Base-by-base conservation (phyloP, 2,329 filamentous ascomycete genomes). In the Mycosphaerella sp. region DNA sequence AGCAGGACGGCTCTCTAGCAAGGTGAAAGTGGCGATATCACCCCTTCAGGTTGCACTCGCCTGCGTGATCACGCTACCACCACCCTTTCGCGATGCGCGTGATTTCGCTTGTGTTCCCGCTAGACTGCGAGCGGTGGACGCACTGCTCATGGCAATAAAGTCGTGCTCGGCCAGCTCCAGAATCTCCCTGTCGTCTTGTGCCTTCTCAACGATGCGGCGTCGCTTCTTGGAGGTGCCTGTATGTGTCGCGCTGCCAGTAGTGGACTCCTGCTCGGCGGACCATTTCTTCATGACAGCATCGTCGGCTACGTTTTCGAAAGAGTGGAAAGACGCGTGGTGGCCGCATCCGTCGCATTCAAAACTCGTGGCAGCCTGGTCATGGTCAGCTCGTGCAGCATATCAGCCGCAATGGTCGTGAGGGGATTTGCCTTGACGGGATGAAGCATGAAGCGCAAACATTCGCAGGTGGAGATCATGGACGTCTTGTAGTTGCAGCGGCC, bases 261-360 rank as follows among this genome's bases (percentile, higher is more conserved):
- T 41, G 13, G 45, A 62, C 30, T 64, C 65, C n/a, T 69, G 67
- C 50, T 71, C 68, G 6, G 39, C 34, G 40, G 70, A 68, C 75
- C 73, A 76, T 21, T 70, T 71, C 61, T 69, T 68, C 21, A 72
- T 62, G 4, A 75, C 66, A 39, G 71, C 74, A 46, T 77, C 72
- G 42, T 78, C 76, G 8, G 63, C 59, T n/a, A 68, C 66, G 50
- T 77, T 79, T 54, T 78, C 75, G 67, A 80, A 70, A 44, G 63
- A 71, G 63, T 80, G 77, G 56, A 77, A 79, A 9, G 71, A 74
- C 6, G 77, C 77, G 58, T 80, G 77, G 61, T 80, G 77, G 27
- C 63, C 64, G 57, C 77, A 80, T 43, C 77, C 77, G 60, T 80
- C 77, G 62, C 77, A 79, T 55, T 77, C 74, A 65, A 76, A 80